A percentile compares a stretch with the other conserved stretches of the same genome.
phyloP scores from a whole-genome alignment of 2,329 filamentous ascomycete species.

The Purpureocillium takamizusanense region DNA sequence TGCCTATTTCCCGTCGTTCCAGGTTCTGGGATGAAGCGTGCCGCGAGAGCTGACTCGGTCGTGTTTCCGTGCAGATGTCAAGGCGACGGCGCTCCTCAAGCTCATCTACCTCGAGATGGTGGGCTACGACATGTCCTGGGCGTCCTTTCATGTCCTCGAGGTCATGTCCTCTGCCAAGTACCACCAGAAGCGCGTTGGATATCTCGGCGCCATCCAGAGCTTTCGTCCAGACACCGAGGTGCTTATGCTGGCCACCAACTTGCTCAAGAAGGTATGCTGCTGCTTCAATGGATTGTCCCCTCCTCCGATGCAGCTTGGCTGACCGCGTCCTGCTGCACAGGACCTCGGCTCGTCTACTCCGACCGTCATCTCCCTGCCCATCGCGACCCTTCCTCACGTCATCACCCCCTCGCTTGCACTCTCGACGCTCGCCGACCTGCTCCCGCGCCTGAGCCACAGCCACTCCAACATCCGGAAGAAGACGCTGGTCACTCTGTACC shows the following conservation, averaged over 20 bases:
- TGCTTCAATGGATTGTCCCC: background rate
- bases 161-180: constrained; percentile 97
- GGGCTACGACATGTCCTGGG: constrained; percentile 99
- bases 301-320: background rate
- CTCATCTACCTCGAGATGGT: constrained; percentile 98
- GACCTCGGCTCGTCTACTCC: constrained; percentile 66
- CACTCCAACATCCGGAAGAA: constrained; percentile 86
- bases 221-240: constrained; percentile 95
- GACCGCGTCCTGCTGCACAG: constrained; percentile 16
- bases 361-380: constrained; percentile 74
- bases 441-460: constrained; percentile 81
- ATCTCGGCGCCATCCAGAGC: constrained; percentile 90
- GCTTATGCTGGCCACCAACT: constrained; percentile 91
- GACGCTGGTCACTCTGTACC: constrained; percentile 87
- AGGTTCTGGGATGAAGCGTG: too few relatives aligned
- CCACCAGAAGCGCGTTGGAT: constrained; percentile 89
- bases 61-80: constrained; percentile 56
- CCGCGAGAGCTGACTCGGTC: constrained; percentile 2
- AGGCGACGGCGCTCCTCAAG: constrained; percentile 91
- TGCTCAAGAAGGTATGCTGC: constrained; percentile 72
- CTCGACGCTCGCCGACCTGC: constrained; percentile 75
- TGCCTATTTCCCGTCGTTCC: too few relatives aligned
- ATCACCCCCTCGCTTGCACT: constrained; percentile 88
- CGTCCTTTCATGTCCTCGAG: constrained; percentile 94
- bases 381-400: constrained; percentile 86